Percentiles rank a stretch among this genome's conserved stretches.
These are phyloP conservation scores for Colletotrichum sp. DNA, from an alignment of 2,329 filamentous ascomycete species.

Conservation along the genomic window DNA sequence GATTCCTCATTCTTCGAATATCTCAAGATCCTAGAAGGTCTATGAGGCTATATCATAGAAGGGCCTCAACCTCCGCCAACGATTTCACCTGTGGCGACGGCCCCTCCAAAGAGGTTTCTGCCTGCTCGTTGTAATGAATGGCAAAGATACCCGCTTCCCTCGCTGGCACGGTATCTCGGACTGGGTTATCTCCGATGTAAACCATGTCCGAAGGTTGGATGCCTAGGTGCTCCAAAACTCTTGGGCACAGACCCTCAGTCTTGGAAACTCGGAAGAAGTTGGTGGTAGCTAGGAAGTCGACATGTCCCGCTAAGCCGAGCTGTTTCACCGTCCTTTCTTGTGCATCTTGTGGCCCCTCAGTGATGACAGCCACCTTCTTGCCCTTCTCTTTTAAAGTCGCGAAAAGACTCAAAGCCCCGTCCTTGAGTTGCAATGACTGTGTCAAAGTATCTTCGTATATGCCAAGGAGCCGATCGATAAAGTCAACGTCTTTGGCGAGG, in stretches of 20 bases:
- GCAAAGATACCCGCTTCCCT: slow-evolving; percentile 29
- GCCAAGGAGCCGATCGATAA: slow-evolving; percentile 26
- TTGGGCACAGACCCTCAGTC: slow-evolving; percentile 28
- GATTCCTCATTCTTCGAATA: neutral
- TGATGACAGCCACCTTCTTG: slow-evolving; percentile 47
- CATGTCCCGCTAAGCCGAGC: slow-evolving; percentile 29
- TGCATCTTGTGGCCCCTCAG: slow-evolving; percentile 51
- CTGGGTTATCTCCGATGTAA: slow-evolving; percentile 32
- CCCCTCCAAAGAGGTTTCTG: slow-evolving; percentile 8
- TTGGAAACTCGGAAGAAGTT: slow-evolving; percentile 33
- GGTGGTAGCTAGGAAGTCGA: slow-evolving; percentile 36
- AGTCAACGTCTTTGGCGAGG: slow-evolving; percentile 16
- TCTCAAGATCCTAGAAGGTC: neutral
- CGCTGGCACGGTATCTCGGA: slow-evolving; percentile 33
- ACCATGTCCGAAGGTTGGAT: slow-evolving; percentile 29
- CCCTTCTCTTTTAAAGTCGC: slow-evolving; percentile 32
- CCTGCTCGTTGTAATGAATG: slow-evolving; percentile 29
- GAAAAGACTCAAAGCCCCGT: slow-evolving; percentile 39
- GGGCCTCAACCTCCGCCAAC: slow-evolving; percentile 18
- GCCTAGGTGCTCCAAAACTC: slow-evolving; percentile 28
- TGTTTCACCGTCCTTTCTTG: slow-evolving; percentile 45
- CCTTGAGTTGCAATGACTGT: slow-evolving; percentile 36
- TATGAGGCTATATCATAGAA: neutral
- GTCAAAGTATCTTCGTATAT: slow-evolving; percentile 35
- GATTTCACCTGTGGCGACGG: slow-evolving; percentile 20